Evolutionary conservation across 225 moss, liverwort and hornwort genomes (phyloP).

Genomic region (Polytrichum formosum): DNA sequence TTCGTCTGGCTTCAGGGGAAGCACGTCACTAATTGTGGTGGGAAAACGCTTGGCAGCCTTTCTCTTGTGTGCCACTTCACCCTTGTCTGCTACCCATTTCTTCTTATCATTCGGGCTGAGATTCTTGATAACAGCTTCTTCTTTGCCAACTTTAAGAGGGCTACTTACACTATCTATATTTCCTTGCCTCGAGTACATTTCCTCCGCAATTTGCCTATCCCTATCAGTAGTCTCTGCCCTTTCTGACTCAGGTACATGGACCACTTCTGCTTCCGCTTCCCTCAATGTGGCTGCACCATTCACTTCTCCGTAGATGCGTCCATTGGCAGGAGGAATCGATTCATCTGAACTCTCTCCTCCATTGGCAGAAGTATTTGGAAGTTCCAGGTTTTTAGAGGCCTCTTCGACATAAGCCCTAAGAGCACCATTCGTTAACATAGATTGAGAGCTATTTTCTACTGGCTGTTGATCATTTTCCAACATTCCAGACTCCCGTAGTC

Average conservation of each 20-base stretch:
- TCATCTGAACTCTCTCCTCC: not conserved
- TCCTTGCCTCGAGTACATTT: constrained; percentile 33
- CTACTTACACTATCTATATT: constrained; percentile 35
- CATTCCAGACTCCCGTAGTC: constrained; percentile 1
- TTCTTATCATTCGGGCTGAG: constrained; percentile 8
- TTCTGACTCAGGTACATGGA: not conserved
- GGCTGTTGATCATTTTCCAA: not conserved
- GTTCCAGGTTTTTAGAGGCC: not conserved
- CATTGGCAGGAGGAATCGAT: constrained; percentile 8
- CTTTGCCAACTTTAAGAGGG: constrained; percentile 2
- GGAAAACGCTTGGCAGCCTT: constrained; percentile 29
- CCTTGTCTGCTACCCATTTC: constrained; percentile 20
- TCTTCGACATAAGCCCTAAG: not conserved
- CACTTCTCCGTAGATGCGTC: constrained; percentile 3
- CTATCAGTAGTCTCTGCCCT: constrained; percentile 1
- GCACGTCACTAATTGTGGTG: constrained; percentile 46
- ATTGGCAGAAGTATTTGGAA: not conserved
- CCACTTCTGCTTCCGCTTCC: not conserved
- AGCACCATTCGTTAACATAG: not conserved
- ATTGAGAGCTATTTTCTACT: not conserved
- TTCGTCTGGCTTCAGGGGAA: constrained; percentile 49
- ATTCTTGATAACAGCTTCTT: not conserved
- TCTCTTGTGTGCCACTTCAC: constrained; percentile 15
- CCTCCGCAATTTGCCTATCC: constrained; percentile 25
- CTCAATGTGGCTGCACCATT: constrained; percentile 17